Evolutionary conservation across 1,284 basidiomycete species (phyloP).

Genomic region (Tylopilus sp.): DNA sequence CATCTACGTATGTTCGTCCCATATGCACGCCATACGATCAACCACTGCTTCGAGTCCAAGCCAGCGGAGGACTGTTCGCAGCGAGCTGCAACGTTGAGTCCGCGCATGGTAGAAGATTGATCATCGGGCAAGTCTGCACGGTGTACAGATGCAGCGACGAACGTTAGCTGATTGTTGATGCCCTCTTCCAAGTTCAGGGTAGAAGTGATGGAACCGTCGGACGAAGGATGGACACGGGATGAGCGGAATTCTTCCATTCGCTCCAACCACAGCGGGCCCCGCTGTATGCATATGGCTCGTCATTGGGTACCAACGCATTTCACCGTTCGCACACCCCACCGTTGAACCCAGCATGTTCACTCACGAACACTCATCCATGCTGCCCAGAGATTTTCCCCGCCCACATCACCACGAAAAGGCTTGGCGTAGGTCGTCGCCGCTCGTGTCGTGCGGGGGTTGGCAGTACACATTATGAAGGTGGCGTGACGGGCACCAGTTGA

Average conservation of each 20-base stretch:
- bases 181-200: constrained; percentile 20
- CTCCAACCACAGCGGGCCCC: constrained; percentile 3
- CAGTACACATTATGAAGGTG: not conserved
- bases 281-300: constrained; percentile 3
- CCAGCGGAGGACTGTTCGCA: constrained; percentile 11
- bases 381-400: not conserved
- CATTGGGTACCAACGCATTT: not conserved
- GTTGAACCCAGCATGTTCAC: not conserved
- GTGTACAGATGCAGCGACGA: constrained; percentile 11
- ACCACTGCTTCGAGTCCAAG: constrained; percentile 3
- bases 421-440: not conserved
- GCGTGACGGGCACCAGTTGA: not conserved
- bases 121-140: constrained; percentile 21
- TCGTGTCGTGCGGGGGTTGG: not conserved
- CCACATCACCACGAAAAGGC: constrained; percentile 1
- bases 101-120: constrained; percentile 28
- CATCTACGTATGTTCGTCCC: not conserved
- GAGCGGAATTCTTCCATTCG: constrained; percentile 22
- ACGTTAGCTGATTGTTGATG: constrained; percentile 5
- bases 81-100: constrained; percentile 25
- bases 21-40: constrained; percentile 1
- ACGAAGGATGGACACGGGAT: constrained; percentile 8
- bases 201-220: constrained; percentile 14
- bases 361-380: not conserved
- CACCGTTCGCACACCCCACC: constrained; percentile 1